phyloP scores from a whole-genome alignment of 2,329 filamentous ascomycete genomes.

The Rachicladosporium sp. region DNA sequence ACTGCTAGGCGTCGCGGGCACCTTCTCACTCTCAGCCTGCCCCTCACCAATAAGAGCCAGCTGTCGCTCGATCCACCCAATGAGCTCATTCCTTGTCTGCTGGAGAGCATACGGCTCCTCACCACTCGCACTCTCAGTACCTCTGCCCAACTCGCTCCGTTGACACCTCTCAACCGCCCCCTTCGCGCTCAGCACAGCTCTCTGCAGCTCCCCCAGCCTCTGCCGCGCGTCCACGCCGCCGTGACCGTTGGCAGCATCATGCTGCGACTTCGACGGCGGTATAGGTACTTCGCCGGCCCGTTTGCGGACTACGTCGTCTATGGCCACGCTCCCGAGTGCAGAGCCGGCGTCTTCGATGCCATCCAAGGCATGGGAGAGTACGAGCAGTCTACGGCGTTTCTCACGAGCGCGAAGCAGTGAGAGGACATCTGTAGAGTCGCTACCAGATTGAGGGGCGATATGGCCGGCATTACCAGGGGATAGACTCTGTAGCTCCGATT shows the following conservation, averaged over 20 bases:
- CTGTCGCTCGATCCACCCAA: constrained; percentile 22
- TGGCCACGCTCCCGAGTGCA: neutral
- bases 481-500: constrained; percentile 12
- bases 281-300: constrained; percentile 14
- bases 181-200: constrained; percentile 16
- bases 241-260: no score
- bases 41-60: constrained; percentile 18
- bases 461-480: neutral
- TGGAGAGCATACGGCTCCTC: constrained; percentile 17
- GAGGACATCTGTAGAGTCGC: constrained; percentile 1
- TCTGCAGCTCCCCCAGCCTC: constrained; percentile 18
- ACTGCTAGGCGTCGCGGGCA: constrained; percentile 7
- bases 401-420: constrained; percentile 17
- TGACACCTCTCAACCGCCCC: constrained; percentile 10
- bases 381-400: constrained; percentile 16
- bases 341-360: constrained; percentile 5
- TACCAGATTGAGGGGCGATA: no score
- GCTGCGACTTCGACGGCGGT: no score
- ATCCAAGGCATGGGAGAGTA: constrained; percentile 14
- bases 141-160: neutral
- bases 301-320: constrained; percentile 16
- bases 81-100: constrained; percentile 19
- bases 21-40: constrained; percentile 7
- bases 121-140: constrained; percentile 2
- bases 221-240: neutral